These are phyloP conservation scores for Globisporangium splendens DNA, from an alignment of 352 stramenopile genomes.

Conservation along the genomic window DNA sequence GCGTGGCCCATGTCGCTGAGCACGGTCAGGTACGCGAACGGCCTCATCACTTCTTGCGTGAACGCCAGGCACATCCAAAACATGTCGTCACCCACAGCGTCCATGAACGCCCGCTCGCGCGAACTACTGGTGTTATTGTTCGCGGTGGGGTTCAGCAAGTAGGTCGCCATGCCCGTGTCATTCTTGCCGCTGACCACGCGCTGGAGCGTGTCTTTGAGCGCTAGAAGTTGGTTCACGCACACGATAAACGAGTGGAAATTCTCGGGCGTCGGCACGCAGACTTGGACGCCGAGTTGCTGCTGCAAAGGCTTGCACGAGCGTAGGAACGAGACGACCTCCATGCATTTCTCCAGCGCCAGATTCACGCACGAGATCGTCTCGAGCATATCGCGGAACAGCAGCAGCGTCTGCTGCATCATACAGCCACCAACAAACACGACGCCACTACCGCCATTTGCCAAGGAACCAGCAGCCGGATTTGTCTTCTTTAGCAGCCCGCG, in stretches of 20 bases:
- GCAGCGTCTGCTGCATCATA: conserved; percentile 30
- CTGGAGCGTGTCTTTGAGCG: conserved; percentile 11
- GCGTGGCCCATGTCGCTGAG: conserved; percentile 24
- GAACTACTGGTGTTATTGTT: background rate
- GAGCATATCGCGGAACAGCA: conserved; percentile 19
- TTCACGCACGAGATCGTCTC: conserved; percentile 19
- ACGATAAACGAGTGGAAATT: conserved; percentile 19
- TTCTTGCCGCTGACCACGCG: background rate
- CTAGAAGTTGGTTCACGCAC: conserved; percentile 18
- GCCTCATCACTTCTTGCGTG: conserved; percentile 15
- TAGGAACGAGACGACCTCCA: conserved; percentile 16
- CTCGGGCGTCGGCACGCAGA: conserved; percentile 3
- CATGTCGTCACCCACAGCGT: conserved; percentile 10
- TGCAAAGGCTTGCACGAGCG: conserved; percentile 3
- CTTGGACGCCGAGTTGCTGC: background rate
- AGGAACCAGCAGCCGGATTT: too few species aligned
- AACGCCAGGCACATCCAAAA: conserved; percentile 26
- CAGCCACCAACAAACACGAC: conserved; percentile 18
- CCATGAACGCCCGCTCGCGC: background rate
- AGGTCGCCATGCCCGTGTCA: background rate
- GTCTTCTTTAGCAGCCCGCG: conserved; percentile 8
- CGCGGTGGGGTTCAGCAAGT: too few species aligned
- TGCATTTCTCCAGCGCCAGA: conserved; percentile 15
- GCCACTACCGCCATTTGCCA: background rate
- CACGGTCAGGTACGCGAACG: conserved; percentile 22